Percentiles rank a stretch among this genome's conserved stretches.
Conservation (phyloP, 1,139 yeast species). For the Candida labiduridarum region DNA sequence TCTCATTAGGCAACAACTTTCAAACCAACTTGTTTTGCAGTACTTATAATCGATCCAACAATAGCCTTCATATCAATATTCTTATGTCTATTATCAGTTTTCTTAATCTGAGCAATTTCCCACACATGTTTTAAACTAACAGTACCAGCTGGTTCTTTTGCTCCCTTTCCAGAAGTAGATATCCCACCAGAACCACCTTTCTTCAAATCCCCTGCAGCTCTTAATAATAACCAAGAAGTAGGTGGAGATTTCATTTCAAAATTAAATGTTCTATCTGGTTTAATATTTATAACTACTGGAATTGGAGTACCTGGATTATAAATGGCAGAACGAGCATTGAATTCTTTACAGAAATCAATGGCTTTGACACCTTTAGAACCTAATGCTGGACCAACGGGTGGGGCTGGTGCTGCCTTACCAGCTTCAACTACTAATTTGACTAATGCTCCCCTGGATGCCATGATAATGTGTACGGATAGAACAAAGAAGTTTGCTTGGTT, state of each 20-base stretch:
- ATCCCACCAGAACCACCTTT: constrained; percentile 73
- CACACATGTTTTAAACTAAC: constrained; percentile 86
- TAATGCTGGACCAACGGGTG: constrained; percentile 98
- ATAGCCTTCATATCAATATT: constrained; percentile 71
- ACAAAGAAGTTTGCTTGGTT: background rate
- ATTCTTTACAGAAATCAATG: constrained; percentile 96
- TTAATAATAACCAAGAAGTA: constrained; percentile 81
- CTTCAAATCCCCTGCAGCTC: constrained; percentile 72
- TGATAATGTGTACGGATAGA: constrained; percentile 10
- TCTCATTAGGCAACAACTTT: constrained; percentile 62
- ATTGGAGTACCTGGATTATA: constrained; percentile 85
- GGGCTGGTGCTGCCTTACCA: constrained; percentile 98
- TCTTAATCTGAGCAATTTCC: constrained; percentile 93
- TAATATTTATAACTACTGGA: constrained; percentile 81
- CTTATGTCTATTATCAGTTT: constrained; percentile 81
- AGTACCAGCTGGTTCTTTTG: constrained; percentile 58
- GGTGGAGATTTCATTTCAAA: constrained; percentile 93
- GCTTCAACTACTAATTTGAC: constrained; percentile 96
- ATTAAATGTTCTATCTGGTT: constrained; percentile 88
- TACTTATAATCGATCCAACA: constrained; percentile 80
- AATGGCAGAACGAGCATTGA: constrained; percentile 94
- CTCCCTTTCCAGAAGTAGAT: background rate
- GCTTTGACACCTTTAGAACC: constrained; percentile 99
- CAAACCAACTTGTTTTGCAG: constrained; percentile 87
- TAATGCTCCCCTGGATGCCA: constrained; percentile 52